These are phyloP conservation scores for Allium sativum DNA, from an alignment of 106 monocot species.

Conservation along the genomic window DNA sequence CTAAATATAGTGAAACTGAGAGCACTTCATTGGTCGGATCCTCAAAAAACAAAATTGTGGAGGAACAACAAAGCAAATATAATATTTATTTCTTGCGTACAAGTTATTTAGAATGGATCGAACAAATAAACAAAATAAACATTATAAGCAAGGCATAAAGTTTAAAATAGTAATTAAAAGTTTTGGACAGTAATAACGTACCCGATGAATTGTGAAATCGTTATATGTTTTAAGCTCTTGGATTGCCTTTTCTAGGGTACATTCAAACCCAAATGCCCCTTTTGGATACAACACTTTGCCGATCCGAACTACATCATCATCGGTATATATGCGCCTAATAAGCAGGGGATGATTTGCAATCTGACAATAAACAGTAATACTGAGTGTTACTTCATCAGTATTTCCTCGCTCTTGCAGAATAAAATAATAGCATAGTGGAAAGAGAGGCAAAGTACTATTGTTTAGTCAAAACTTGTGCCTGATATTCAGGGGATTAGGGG, in stretches of 20 bases:
- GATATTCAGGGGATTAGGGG: no score
- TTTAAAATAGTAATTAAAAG: neutral
- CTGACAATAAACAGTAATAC: constrained; percentile 15
- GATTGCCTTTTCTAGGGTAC: constrained; percentile 73
- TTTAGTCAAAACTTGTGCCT: no score
- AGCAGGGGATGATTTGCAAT: constrained; percentile 98
- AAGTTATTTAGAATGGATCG: no score
- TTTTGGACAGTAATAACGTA: constrained; percentile 13
- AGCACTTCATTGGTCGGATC: no score
- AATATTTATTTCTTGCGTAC: no score
- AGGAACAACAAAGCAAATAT: no score
- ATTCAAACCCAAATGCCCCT: constrained; percentile 92
- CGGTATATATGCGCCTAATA: constrained; percentile 62
- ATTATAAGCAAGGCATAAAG: neutral
- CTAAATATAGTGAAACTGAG: no score
- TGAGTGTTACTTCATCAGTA: no score
- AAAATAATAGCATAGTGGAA: no score
- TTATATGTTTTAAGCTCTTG: constrained; percentile 69
- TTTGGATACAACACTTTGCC: constrained; percentile 67
- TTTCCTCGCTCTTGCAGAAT: no score
- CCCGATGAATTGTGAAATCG: constrained; percentile 86
- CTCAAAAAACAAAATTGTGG: no score
- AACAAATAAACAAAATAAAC: neutral
- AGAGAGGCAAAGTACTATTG: no score
- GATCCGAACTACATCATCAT: constrained; percentile 58